Evolutionary conservation across 2,329 filamentous ascomycete genomes (phyloP).

Genomic region (Cladosporium sp.): DNA sequence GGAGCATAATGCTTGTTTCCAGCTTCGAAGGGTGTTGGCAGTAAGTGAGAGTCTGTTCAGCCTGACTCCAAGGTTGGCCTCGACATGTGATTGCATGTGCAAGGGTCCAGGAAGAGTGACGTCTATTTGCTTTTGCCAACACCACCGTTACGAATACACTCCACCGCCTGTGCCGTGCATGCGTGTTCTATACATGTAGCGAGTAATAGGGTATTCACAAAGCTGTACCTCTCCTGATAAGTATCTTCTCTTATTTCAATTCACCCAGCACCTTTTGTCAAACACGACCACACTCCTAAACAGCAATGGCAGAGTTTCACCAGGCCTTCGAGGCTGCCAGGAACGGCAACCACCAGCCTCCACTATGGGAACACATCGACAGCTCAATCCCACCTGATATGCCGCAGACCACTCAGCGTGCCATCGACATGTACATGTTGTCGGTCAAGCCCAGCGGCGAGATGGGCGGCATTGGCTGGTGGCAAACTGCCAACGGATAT

Average conservation of each 20-base stretch:
- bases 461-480: slow-evolving; percentile 35
- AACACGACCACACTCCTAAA: neutral
- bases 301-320: slow-evolving; percentile 17
- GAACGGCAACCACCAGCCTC: slow-evolving; percentile 17
- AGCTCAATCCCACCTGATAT: slow-evolving; percentile 15
- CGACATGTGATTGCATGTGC: neutral
- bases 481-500: slow-evolving; percentile 37
- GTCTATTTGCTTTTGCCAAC: slow-evolving; percentile 1
- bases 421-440: slow-evolving; percentile 31
- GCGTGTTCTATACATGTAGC: neutral
- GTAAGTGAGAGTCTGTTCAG: neutral
- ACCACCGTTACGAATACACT: slow-evolving; percentile 11
- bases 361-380: slow-evolving; percentile 19
- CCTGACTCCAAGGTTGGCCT: neutral
- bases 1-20: slow-evolving; percentile 4
- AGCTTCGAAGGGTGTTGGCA: neutral
- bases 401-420: slow-evolving; percentile 28
- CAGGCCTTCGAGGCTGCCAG: slow-evolving; percentile 12
- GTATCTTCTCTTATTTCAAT: neutral
- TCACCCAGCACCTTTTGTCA: neutral
- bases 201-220: neutral
- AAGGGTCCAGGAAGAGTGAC: slow-evolving; percentile 11
- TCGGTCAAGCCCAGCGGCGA: slow-evolving; percentile 29
- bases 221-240: neutral
- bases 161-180: slow-evolving; percentile 11